These are phyloP conservation scores for Leccinum disarticulatum DNA, from an alignment of 768 basidiomycete genomes.

Conservation along the genomic window DNA sequence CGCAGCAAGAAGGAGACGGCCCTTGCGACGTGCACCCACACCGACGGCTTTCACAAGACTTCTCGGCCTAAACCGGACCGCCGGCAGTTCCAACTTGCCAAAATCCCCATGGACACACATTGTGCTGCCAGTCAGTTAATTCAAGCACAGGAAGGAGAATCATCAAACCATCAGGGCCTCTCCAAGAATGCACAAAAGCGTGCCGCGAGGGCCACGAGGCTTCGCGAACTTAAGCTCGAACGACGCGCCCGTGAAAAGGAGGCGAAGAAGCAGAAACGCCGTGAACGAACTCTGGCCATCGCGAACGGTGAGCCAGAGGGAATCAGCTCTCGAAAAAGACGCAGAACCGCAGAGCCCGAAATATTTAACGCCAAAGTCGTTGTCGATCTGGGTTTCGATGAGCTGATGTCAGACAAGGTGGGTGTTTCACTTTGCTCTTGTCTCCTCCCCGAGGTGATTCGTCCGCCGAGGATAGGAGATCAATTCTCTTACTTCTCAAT, in stretches of 20 bases:
- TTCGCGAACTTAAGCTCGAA: constrained; percentile 65
- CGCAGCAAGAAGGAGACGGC: constrained; percentile 1
- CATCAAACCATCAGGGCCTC: constrained; percentile 35
- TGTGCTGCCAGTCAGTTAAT: constrained; percentile 11
- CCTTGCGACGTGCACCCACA: background rate
- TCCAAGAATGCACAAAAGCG: constrained; percentile 83
- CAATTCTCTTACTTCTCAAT: constrained; percentile 82
- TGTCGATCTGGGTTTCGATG: constrained; percentile 90
- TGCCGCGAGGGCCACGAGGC: constrained; percentile 66
- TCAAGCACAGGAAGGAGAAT: constrained; percentile 14
- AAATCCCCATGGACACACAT: constrained; percentile 19
- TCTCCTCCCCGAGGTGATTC: constrained; percentile 12
- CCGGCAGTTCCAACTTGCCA: constrained; percentile 6
- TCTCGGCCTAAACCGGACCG: constrained; percentile 27
- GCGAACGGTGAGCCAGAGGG: constrained; percentile 47
- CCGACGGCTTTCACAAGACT: background rate
- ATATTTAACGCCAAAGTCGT: constrained; percentile 65
- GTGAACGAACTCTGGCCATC: constrained; percentile 52
- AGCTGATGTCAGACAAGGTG: constrained; percentile 92
- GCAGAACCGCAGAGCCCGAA: constrained; percentile 36
- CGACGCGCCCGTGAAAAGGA: constrained; percentile 77
- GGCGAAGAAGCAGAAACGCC: constrained; percentile 72
- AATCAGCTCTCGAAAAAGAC: constrained; percentile 14
- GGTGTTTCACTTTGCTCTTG: constrained; percentile 30
- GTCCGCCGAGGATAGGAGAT: constrained; percentile 64